Evolutionary conservation across 768 basidiomycete genomes (phyloP), one percentile per base, ranked within the genome.

Genomic region (Gautieria morchelliformis): DNA sequence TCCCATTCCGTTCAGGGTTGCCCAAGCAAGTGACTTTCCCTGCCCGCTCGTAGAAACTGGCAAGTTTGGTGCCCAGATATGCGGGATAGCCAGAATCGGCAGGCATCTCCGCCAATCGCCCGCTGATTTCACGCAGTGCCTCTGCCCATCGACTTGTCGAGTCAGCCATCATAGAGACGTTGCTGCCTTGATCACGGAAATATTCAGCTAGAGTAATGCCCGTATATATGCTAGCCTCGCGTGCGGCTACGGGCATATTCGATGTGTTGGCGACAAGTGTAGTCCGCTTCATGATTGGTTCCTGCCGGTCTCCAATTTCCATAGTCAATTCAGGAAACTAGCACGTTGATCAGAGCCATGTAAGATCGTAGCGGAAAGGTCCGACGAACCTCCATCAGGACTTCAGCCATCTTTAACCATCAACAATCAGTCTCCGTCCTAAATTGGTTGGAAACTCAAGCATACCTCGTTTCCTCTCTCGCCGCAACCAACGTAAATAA

Each of bases 201-300:
- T 98, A 98, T 68, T 99, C 96, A 24, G 96, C 93, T 20, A 98
- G 83, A 1, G 96, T 98, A 73, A 98, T 98, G 64, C 96, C 96
- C 53, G 96, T 99, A 74, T 99, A 99, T 69, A 99, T 98, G 19
- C 95, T 97, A 5, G 96, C 96, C 73, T 99, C 96, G 63, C 96
- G 91, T 45, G 96, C 96, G 45, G 96, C 96, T 64, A 99, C 96
- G 63, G 96, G 96, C 96, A 99, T 99, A 76, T 98, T 98, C 50
- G 96, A 99, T 3, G 96, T 99, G 70, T 99, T 99, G 63, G 96
- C 96, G 60, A 99, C 94, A 22, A 99, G 83, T 14, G 94, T 92
- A 0, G 96, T 99, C 59, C 96, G 94, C 74, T 99, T 99, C 96
- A 99, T 99, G 78, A 99, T 98, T 35, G 96, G 96, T 70, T 99